phyloP scores from a whole-genome alignment of 345 rosid genomes.

The Aquilaria sinensis region DNA sequence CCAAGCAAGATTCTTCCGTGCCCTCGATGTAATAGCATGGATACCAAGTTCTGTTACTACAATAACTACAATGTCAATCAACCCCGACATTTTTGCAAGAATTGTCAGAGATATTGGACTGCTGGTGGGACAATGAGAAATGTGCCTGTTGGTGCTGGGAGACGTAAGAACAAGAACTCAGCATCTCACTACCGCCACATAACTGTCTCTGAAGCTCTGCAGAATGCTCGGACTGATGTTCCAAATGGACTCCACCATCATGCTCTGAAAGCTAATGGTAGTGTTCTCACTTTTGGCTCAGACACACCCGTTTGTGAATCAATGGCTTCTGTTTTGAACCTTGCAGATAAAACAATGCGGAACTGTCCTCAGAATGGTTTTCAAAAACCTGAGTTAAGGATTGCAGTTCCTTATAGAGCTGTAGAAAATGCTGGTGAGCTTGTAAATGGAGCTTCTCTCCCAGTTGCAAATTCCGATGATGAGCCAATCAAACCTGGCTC shows the following conservation, averaged over 20 bases:
- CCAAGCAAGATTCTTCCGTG: constrained; percentile 84
- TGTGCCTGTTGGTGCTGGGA: constrained; percentile 92
- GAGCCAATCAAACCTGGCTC: constrained; percentile 23
- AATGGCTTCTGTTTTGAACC: constrained; percentile 69
- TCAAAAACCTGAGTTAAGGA: constrained; percentile 41
- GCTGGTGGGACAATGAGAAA: constrained; percentile 97
- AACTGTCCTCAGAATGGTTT: constrained; percentile 36
- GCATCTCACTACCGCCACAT: constrained; percentile 68
- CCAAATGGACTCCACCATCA: constrained; percentile 56
- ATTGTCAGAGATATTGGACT: constrained; percentile 97
- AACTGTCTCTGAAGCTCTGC: constrained; percentile 58
- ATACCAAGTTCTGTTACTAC: constrained; percentile 92
- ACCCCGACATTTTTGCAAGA: constrained; percentile 90
- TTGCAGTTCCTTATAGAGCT: constrained; percentile 28
- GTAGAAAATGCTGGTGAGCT: constrained; percentile 22
- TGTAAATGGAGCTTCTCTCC: constrained; percentile 23
- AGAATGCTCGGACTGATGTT: constrained; percentile 35
- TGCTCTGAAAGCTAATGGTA: constrained; percentile 41
- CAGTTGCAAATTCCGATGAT: constrained; percentile 23
- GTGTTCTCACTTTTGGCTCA: constrained; percentile 69
- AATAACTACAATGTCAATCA: constrained; percentile 94
- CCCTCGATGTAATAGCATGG: constrained; percentile 93
- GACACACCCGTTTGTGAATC: constrained; percentile 77
- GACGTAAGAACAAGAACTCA: constrained; percentile 85
- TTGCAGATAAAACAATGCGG: constrained; percentile 54